Evolutionary conservation across 257 asterid genomes (phyloP).

Genomic region (Scutellaria baicalensis): DNA sequence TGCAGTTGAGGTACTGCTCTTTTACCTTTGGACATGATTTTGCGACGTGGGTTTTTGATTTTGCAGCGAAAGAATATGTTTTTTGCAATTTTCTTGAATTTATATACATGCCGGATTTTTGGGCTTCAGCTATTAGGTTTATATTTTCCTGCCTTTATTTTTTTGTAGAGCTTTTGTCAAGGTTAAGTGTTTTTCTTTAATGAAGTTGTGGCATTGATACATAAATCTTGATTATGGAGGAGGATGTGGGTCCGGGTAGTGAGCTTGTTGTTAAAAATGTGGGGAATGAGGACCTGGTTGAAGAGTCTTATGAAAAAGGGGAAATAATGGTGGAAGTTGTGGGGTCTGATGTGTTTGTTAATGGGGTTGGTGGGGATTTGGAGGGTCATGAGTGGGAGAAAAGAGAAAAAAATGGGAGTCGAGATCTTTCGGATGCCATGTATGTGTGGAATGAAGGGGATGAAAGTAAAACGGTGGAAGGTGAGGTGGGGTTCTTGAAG

Average conservation of each 20-base stretch:
- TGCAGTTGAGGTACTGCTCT: slow-evolving; percentile 18
- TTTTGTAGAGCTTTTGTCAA: neutral
- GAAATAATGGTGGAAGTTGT: slow-evolving; percentile 74
- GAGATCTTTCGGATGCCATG: slow-evolving; percentile 8
- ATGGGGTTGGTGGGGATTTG: slow-evolving; percentile 42
- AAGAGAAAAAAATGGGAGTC: slow-evolving; percentile 18
- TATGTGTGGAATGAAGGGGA: slow-evolving; percentile 12
- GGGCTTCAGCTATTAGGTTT: slow-evolving; percentile 23
- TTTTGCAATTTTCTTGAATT: slow-evolving; percentile 10
- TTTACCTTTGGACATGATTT: neutral
- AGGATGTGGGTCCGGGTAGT: slow-evolving; percentile 39
- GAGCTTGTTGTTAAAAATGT: slow-evolving; percentile 23
- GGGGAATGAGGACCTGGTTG: slow-evolving; percentile 23
- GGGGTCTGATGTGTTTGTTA: slow-evolving; percentile 67
- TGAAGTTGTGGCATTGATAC: slow-evolving; percentile 14
- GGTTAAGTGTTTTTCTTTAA: slow-evolving; percentile 2
- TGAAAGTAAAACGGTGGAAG: slow-evolving; percentile 1
- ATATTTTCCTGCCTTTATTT: neutral
- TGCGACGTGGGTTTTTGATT: neutral
- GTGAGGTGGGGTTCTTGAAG: slow-evolving; percentile 3
- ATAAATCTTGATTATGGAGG: slow-evolving; percentile 24
- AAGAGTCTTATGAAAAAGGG: slow-evolving; percentile 32
- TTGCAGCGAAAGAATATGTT: neutral
- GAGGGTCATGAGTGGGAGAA: slow-evolving; percentile 20
- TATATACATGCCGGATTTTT: slow-evolving; percentile 1